Evolutionary conservation across 495 filamentous ascomycete species (phyloP), one percentile per base, ranked within the genome.

Genomic region (Hamigera avellanea): DNA sequence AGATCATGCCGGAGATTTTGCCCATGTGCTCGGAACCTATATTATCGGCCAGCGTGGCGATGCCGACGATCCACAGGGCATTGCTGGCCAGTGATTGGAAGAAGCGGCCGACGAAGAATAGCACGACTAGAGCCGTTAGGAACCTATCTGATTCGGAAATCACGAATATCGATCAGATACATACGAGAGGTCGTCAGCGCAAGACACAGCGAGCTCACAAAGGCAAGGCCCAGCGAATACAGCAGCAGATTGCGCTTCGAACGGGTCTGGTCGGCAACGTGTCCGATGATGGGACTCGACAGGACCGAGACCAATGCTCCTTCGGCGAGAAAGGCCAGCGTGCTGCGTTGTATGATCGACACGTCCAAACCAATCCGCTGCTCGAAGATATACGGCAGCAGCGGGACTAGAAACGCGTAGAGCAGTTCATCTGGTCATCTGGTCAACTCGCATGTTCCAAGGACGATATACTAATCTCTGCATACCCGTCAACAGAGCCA

Each of bases 21-120:
- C 52, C 54, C 38, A 53, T 54, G 26, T 58, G 44, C 13, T 56
- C 44, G 6, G 46, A 16, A 1, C 45, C 49, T 14, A 61, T 36
- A 14, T 42, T 46, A 26, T 50, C 57, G 16, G 45, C 45, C 15
- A 61, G 40, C 3, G 48, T 56, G 2, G 54, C 46, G 31, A 53
- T 39, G 9, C 57, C 50, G 1, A 57, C 50, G 17, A 61, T 54
- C 41, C 43, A 61, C 10, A 52, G 18, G 2, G 46, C 44, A 19
- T 48, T 48, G 30, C 49, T 45, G n/a, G 38, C 46, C 15, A 61
- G 34, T 0, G 41, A 48, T 37, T 58, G 57, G 15, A 61, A 46
- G 13, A 51, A 37, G 1, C 54, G 57, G 6, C 52, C 52, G 19
- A 49, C 33, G 15, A 60, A 46, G 1, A 60, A 33, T 6, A 42